These are phyloP conservation scores for Tillandsia leiboldiana DNA, from an alignment of 176 grass and related monocot genomes.

Conservation along the genomic window DNA sequence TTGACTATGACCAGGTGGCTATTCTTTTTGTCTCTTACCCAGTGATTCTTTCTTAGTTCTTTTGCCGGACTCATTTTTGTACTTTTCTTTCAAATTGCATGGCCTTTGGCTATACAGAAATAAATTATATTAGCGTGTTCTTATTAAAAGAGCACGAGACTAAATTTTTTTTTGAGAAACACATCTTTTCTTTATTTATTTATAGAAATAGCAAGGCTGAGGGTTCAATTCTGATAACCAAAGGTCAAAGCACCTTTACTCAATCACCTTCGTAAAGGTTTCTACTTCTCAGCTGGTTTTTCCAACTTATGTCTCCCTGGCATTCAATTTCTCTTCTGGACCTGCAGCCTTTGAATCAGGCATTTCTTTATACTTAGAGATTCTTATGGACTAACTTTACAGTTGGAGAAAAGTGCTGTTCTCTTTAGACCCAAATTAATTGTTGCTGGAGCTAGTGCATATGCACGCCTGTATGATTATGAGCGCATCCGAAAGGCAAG, in stretches of 20 bases:
- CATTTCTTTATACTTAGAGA: not conserved
- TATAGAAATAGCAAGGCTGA: not conserved
- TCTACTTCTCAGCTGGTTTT: not conserved
- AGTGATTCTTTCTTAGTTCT: not conserved
- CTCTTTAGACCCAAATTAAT: constrained; percentile 96
- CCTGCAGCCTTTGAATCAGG: not conserved
- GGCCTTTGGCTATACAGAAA: no score
- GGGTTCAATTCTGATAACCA: not conserved
- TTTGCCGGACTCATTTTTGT: not conserved
- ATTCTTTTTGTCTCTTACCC: constrained; percentile 10
- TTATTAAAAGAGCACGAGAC: not conserved
- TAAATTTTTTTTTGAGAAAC: not conserved
- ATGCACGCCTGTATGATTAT: constrained; percentile 95
- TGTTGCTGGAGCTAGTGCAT: constrained; percentile 96
- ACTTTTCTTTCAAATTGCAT: not conserved
- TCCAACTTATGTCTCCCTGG: not conserved
- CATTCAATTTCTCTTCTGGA: not conserved
- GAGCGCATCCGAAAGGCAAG: constrained; percentile 71
- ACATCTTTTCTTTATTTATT: not conserved
- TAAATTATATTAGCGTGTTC: not conserved
- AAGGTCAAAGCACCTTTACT: not conserved
- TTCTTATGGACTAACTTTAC: constrained; percentile 1
- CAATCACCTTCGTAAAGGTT: not conserved
- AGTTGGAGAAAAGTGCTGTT: constrained; percentile 88
- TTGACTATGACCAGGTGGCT: constrained; percentile 93